phyloP scores from a whole-genome alignment of 441 rosid species.

The Adansonia madagascariensis region DNA sequence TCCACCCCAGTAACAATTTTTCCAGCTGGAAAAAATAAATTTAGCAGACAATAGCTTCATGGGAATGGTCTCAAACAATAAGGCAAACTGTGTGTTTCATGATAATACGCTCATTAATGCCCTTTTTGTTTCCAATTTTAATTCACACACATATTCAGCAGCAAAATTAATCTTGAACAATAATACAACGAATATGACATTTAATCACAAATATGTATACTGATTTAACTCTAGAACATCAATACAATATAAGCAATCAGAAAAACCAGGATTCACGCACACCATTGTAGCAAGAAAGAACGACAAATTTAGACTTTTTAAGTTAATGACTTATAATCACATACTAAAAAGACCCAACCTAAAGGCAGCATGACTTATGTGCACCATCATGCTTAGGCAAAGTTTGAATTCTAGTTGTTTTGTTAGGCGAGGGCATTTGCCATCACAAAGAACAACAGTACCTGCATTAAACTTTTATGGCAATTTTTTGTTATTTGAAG shows the following conservation, averaged over 20 bases:
- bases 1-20: not conserved
- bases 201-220: not conserved
- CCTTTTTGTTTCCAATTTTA: not conserved
- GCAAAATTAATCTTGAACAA: not conserved
- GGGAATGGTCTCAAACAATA: constrained; percentile 9
- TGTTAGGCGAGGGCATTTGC: not conserved
- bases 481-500: not conserved
- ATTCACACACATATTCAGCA: not conserved
- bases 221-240: not conserved
- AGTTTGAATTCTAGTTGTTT: not conserved
- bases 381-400: constrained; percentile 2
- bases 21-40: not conserved
- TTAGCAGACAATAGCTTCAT: not conserved
- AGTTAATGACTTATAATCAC: not conserved
- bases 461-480: not conserved
- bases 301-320: not conserved
- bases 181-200: not conserved
- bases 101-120: not conserved
- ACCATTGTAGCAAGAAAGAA: not conserved
- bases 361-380: not conserved
- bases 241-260: not conserved
- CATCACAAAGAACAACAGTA: not conserved
- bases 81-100: not conserved
- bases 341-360: not conserved
- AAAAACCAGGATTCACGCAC: not conserved